phyloP scores from a whole-genome alignment of 345 rosid genomes.

The Mangifera indica region DNA sequence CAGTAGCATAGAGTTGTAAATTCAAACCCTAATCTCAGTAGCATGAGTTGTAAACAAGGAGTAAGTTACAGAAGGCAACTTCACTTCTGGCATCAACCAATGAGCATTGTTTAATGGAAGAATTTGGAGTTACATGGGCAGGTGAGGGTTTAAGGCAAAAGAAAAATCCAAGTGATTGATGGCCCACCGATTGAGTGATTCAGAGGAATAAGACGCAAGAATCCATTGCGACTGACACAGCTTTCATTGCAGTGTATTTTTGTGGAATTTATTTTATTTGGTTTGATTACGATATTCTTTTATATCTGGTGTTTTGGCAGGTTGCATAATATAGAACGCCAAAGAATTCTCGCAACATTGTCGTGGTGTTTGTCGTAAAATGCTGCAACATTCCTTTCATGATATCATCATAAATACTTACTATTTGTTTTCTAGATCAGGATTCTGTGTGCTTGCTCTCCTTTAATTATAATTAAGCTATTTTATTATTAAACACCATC shows the following conservation, averaged over 20 bases:
- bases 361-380: slow-evolving; percentile 53
- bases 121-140: slow-evolving; percentile 24
- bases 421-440: not conserved
- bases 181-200: slow-evolving; percentile 50
- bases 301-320: slow-evolving; percentile 43
- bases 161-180: slow-evolving; percentile 26
- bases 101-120: slow-evolving; percentile 3
- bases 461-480: too few species aligned
- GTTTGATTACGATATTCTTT: not conserved
- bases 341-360: slow-evolving; percentile 45
- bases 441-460: not conserved
- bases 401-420: slow-evolving; percentile 8
- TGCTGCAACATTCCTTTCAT: slow-evolving; percentile 55
- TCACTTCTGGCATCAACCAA: slow-evolving; percentile 25
- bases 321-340: slow-evolving; percentile 28
- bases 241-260: slow-evolving; percentile 20
- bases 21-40: not conserved
- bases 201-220: slow-evolving; percentile 38
- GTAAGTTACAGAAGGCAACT: not conserved
- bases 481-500: too few species aligned
- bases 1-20: too few species aligned
- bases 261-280: not conserved
- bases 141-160: not conserved
- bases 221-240: slow-evolving; percentile 38
- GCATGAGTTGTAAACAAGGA: not conserved